Evolutionary conservation across 1,284 basidiomycete genomes (phyloP).

Genomic region (Tylopilus sp.): DNA sequence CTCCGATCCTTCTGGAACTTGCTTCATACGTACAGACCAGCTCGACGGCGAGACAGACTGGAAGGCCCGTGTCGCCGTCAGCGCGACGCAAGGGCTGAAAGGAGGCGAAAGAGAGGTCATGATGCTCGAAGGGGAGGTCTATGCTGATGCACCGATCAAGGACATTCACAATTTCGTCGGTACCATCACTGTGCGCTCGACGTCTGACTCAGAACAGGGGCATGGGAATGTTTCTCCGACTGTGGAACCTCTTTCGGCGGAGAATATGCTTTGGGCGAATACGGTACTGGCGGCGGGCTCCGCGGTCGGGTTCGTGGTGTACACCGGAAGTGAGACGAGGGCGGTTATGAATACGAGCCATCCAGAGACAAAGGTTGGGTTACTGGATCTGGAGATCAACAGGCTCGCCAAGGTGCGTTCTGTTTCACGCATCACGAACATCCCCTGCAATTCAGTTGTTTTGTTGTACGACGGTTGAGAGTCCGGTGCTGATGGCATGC

Average conservation of each 20-base stretch:
- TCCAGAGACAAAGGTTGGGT: constrained; percentile 91
- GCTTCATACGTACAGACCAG: constrained; percentile 97
- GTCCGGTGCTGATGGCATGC: background rate
- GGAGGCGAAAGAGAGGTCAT: constrained; percentile 57
- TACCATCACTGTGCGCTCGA: constrained; percentile 76
- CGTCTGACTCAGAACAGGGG: constrained; percentile 39
- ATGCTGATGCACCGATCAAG: constrained; percentile 93
- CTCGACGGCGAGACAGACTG: constrained; percentile 99
- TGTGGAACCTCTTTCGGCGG: constrained; percentile 81
- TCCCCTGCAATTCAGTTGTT: background rate
- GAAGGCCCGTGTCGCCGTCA: constrained; percentile 91
- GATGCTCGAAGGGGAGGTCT: constrained; percentile 77
- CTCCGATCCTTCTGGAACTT: constrained; percentile 84
- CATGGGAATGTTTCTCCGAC: constrained; percentile 41
- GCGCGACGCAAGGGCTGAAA: constrained; percentile 20
- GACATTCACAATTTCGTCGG: constrained; percentile 97
- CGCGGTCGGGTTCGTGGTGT: constrained; percentile 89
- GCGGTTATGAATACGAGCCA: constrained; percentile 99
- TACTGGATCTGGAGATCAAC: constrained; percentile 95
- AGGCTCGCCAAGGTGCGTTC: constrained; percentile 81
- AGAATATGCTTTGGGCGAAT: constrained; percentile 97
- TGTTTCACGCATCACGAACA: background rate
- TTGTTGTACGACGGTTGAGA: background rate
- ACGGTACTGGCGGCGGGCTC: constrained; percentile 95
- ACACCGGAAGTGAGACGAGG: constrained; percentile 92